Evolutionary conservation across 176 grass and related monocot genomes (phyloP), one percentile per base, ranked within the genome.

Genomic region (Carex kokanica): DNA sequence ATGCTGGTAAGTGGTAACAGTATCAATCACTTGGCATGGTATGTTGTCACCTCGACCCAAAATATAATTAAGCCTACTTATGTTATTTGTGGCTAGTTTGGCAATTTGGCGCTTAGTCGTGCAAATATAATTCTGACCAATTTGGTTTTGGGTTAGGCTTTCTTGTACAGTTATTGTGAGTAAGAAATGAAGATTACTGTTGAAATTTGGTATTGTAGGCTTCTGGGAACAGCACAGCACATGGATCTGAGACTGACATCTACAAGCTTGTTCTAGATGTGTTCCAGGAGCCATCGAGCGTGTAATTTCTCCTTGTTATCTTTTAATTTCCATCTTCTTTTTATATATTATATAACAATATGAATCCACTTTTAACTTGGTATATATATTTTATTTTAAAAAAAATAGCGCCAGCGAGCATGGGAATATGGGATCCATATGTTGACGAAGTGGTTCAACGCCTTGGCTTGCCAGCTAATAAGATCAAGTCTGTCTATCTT

Each of bases 401-500:
- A 27, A 27, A 56, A 36, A 74, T 87, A 98, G 91, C 4, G 69
- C 85, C 23, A 98, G 57, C 40, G 96, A 95, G 23, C 96, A 98
- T 25, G 96, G 96, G 96, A 95, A 18, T 93, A 98, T 25, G 96
- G 96, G 5, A 88, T 98, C 36, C 93, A 98, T 65, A 98, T 65
- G 16, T 91, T 4, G 89, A 95, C 79, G 93, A 98, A 87, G 83
- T 98, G 64, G 59, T 45, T 41, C 91, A 87, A 75, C 84, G 83
- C 53, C 84, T 98, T 38, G 86, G 88, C 53, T 47, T 91, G 36
- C 69, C 93, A 0, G 52, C 18, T 32, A 9, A 21, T 31, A 93
- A 90, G 82, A 86, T 95, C 74, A 90, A 60, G 92, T 97, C 52
- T 79, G 36, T 78, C 65, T 59, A 27, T 80, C 36, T 66, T 21